Evolutionary conservation across 495 filamentous ascomycete genomes (phyloP).

Genomic region (Daldinia loculata): DNA sequence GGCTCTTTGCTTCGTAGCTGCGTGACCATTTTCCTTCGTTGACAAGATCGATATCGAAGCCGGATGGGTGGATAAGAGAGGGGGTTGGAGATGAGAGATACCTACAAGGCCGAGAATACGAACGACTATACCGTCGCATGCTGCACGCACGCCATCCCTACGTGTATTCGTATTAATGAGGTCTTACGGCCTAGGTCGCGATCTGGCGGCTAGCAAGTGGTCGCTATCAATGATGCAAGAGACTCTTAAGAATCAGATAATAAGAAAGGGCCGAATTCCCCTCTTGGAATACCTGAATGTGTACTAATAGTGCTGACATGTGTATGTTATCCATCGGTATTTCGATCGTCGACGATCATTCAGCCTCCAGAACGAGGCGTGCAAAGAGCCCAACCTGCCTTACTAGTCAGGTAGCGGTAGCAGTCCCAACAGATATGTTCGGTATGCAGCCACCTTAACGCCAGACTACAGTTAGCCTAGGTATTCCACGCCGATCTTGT

Average conservation of each 20-base stretch:
- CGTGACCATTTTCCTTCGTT: conserved; percentile 25
- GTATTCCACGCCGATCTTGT: conserved; percentile 22
- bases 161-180: conserved; percentile 25
- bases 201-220: neutral
- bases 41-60: conserved; percentile 12
- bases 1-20: conserved; percentile 13
- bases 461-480: conserved; percentile 12
- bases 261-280: conserved; percentile 38
- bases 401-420: conserved; percentile 16
- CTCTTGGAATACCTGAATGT: neutral
- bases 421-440: conserved; percentile 2
- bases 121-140: conserved; percentile 19
- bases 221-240: conserved; percentile 28
- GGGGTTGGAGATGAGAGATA: conserved; percentile 9
- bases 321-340: conserved; percentile 13
- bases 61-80: conserved; percentile 9
- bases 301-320: conserved; percentile 6
- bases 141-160: conserved; percentile 26
- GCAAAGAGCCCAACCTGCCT: conserved; percentile 19
- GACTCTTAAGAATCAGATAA: conserved; percentile 6
- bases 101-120: conserved; percentile 13
- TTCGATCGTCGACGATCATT: conserved; percentile 30
- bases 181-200: conserved; percentile 4
- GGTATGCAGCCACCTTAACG: conserved; percentile 13
- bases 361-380: conserved; percentile 36